Evolutionary conservation across 805 yeast genomes (phyloP).

Genomic region (Debaryomyces tyrocola): DNA sequence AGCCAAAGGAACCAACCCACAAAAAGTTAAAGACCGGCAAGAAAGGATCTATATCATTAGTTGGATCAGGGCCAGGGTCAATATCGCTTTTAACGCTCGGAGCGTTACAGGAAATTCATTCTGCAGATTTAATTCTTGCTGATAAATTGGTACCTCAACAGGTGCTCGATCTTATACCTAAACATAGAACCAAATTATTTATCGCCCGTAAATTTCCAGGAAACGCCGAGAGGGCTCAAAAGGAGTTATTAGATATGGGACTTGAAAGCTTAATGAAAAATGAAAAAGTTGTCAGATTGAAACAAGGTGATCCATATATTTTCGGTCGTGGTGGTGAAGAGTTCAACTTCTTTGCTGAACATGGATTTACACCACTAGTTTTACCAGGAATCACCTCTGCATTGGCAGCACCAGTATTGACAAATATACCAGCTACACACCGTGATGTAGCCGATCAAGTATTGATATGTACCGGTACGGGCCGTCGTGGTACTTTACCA

Average conservation of each 20-base stretch:
- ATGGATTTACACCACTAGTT: conserved; percentile 73
- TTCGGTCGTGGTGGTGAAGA: conserved; percentile 98
- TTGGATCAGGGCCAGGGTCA: conserved; percentile 95
- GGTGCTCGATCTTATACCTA: conserved; percentile 80
- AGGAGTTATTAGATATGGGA: conserved; percentile 76
- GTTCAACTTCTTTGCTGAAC: conserved; percentile 59
- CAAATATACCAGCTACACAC: conserved; percentile 88
- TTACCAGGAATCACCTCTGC: conserved; percentile 91
- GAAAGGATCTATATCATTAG: conserved; percentile 68
- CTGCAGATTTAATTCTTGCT: conserved; percentile 83
- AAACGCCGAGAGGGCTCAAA: conserved; percentile 91
- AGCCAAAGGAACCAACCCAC: neutral
- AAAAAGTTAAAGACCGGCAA: conserved; percentile 2
- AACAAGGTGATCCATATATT: conserved; percentile 96
- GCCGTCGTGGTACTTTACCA: conserved; percentile 82
- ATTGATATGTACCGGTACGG: conserved; percentile 91
- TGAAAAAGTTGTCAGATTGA: conserved; percentile 77
- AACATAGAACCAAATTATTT: conserved; percentile 62
- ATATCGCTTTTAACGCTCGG: conserved; percentile 79
- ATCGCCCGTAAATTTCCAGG: conserved; percentile 96
- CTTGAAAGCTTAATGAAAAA: conserved; percentile 64
- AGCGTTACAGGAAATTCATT: conserved; percentile 74
- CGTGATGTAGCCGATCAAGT: conserved; percentile 92
- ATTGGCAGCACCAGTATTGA: conserved; percentile 78
- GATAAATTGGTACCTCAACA: conserved; percentile 92